Evolutionary conservation across 2,329 filamentous ascomycete species (phyloP).

Genomic region (Trichoderma afroharzianum): DNA sequence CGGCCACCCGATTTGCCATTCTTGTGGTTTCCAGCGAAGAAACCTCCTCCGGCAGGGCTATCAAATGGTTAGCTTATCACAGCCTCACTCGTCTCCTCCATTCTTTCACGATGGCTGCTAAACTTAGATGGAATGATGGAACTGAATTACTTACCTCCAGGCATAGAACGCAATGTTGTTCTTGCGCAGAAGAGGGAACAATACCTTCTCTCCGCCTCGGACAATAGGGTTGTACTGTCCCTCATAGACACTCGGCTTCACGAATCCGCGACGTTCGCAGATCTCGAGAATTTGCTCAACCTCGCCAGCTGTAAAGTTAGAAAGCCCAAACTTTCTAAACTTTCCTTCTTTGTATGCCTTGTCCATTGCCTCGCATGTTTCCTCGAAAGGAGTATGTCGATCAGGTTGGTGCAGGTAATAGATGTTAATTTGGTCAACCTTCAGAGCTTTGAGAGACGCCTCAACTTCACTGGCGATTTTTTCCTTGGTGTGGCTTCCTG

Average conservation of each 20-base stretch:
- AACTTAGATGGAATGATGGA: background rate
- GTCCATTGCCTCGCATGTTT: slow-evolving; percentile 8
- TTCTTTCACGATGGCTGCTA: too few species aligned
- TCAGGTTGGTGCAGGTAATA: slow-evolving; percentile 8
- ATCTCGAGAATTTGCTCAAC: slow-evolving; percentile 41
- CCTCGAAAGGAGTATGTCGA: slow-evolving; percentile 8
- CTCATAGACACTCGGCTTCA: slow-evolving; percentile 45
- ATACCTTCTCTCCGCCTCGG: slow-evolving; percentile 38
- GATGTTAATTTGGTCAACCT: slow-evolving; percentile 3
- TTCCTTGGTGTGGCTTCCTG: slow-evolving; percentile 28
- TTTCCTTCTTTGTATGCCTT: slow-evolving; percentile 48
- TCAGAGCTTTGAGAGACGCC: slow-evolving; percentile 30
- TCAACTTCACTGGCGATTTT: slow-evolving; percentile 31
- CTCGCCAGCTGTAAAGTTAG: slow-evolving; percentile 43
- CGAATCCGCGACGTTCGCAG: slow-evolving; percentile 39
- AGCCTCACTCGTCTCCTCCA: background rate
- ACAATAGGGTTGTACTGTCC: slow-evolving; percentile 46
- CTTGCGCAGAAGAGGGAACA: slow-evolving; percentile 41
- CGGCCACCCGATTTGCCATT: background rate
- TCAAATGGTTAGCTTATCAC: background rate
- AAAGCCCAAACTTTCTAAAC: slow-evolving; percentile 57
- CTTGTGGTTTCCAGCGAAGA: slow-evolving; percentile 12
- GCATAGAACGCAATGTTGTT: slow-evolving; percentile 42
- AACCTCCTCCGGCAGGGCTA: slow-evolving; percentile 6
- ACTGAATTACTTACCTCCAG: slow-evolving; percentile 28